A percentile compares a stretch with the other conserved stretches of the same genome.
These are phyloP conservation scores for Penicillium paxilli DNA, from an alignment of 495 filamentous ascomycete genomes.

Conservation along the genomic window DNA sequence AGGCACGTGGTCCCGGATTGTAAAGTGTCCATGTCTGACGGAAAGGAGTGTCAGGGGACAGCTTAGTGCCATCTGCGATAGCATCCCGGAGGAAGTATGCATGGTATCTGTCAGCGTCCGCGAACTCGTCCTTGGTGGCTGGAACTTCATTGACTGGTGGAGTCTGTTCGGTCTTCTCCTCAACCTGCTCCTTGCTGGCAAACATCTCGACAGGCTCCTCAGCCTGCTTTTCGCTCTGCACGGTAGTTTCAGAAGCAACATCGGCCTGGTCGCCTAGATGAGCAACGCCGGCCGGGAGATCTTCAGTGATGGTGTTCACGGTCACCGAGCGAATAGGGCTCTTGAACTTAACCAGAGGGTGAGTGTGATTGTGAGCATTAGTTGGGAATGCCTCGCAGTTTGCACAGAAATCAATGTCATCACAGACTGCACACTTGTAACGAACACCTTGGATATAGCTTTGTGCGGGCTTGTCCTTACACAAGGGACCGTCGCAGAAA, in stretches of 20 bases:
- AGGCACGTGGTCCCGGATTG: constrained; percentile 74
- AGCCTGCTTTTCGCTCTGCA: constrained; percentile 35
- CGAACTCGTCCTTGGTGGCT: background rate
- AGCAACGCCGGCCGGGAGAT: constrained; percentile 61
- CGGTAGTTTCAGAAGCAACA: constrained; percentile 24
- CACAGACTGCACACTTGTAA: constrained; percentile 97
- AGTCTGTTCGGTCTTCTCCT: background rate
- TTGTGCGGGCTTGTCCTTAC: constrained; percentile 55
- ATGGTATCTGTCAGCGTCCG: constrained; percentile 39
- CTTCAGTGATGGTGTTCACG: constrained; percentile 80
- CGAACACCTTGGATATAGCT: constrained; percentile 80
- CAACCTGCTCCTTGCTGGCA: background rate
- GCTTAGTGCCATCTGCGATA: constrained; percentile 71
- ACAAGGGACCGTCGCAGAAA: constrained; percentile 94
- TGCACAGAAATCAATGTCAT: constrained; percentile 95
- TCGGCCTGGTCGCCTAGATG: constrained; percentile 63
- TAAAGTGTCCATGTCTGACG: constrained; percentile 89
- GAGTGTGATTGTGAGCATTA: constrained; percentile 87
- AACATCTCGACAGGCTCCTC: background rate
- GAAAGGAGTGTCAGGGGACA: constrained; percentile 70
- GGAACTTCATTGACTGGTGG: constrained; percentile 29
- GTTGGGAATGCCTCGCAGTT: constrained; percentile 85
- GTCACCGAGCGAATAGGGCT: constrained; percentile 86
- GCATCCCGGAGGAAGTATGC: constrained; percentile 80
- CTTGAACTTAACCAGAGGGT: constrained; percentile 97